Evolutionary conservation across 345 rosid genomes (phyloP), one percentile per base, ranked within the genome.

Genomic region (Acer negundo): DNA sequence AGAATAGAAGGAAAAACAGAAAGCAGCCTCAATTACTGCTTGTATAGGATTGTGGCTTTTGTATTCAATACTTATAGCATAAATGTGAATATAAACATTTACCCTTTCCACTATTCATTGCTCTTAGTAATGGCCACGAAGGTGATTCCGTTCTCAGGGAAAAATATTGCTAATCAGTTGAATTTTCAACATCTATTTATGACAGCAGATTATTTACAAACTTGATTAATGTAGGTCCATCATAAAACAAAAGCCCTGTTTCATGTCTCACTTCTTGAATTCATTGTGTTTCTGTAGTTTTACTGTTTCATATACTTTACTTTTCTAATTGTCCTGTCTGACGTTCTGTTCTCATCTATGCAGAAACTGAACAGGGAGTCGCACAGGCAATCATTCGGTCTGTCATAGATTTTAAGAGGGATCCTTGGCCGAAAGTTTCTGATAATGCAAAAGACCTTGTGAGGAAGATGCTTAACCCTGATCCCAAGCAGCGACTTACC

Each of bases 321-420:
- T 61, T 74, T 49, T 70, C 47, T 10, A 58, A 72, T 9, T 42
- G 40, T 28, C 12, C 72, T 4, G 1, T 53, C 24, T 56, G 53
- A 75, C 53, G 38, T 56, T 75, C 10, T 68, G 44, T 24, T 35
- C 23, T 76, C 22, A 49, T 73, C 47, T 66, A 17, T 84, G 79
- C 91, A 97, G 99, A 97, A 86, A 94, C 97, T 58, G 99, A 97
- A 77, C 99, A 97, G 84, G 98, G 99, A 81, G 97, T 97, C 47
- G 98, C 98, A 35, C 95, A 89, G 82, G 98, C 97, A 56, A 94
- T 94, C 79, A 88, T 97, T 83, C 87, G 94, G 75, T 92, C 97
- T 31, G 78, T 68, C 26, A 72, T 97, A 56, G 91, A 94, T 80
- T 97, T 97, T 80, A 94, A 89, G 84, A 92, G 97, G 84, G 99